Base-by-base conservation (phyloP, 1,139 yeast species). In the Saccharomycopsis hybrid region DNA sequence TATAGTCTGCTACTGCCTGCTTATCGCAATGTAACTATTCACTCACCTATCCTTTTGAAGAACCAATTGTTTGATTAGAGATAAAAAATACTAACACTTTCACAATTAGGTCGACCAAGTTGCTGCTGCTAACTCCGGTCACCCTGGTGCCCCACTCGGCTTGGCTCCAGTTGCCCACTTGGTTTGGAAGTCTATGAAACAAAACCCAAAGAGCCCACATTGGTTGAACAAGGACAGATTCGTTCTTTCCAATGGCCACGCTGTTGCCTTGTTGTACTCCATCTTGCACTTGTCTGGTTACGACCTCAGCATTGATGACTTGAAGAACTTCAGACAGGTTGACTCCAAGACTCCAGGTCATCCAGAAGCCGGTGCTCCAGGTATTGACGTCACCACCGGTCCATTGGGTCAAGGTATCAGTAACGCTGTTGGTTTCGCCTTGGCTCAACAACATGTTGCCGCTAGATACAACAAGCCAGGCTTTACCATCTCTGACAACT, bases 111-210 rank as follows among this genome's bases (percentile, higher is more conserved):
- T 85, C 54, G 99, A 92, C 70, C 83, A 86, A 58, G 95, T 87
- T 56, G 77, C 83, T 55, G 79, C 82, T 68, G 95, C 97, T 63
- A 86, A 92, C 72, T 85, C 96, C 56, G 99, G 99, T 61, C 99
- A 92, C 74, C 99, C 99, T 52, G 98, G 98, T 78, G 97, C 99
- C 51, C 98, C 98, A 62, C 81, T 92, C 80, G 98, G 97, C 57
- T 74, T 92, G 69, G 97, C 99, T 31, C 96, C 95, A 49, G 78
- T 90, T 55, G 85, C 88, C 53, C 89, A 83, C 65, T 74, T 78
- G 50, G 64, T 84, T 58, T 92, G 84, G 82, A 76, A 81, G 67
- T 78, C 82, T 65, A 77, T 90, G 86, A 82, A 73, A 63, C 81
- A 88, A 73, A 88, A 87, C 80, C 95, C 97, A 61, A 78, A 82